phyloP scores from a whole-genome alignment of 164 flowering plant genomes.

The Buxus sempervirens region DNA sequence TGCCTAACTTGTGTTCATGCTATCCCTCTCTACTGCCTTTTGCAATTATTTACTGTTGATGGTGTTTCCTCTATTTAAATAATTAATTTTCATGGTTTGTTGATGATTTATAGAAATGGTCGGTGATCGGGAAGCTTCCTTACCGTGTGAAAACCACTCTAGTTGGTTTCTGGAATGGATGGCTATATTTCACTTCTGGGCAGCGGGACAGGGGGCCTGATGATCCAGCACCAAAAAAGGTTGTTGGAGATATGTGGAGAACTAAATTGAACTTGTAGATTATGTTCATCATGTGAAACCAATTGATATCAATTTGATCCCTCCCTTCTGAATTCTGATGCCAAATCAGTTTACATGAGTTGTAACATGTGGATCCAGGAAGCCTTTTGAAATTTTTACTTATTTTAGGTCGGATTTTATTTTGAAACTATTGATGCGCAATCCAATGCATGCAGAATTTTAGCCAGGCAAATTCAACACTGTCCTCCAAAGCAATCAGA shows the following conservation, averaged over 20 bases:
- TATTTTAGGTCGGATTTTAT: too few species aligned
- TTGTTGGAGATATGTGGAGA: slow-evolving; percentile 74
- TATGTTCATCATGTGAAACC: too few species aligned
- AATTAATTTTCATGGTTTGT: not conserved
- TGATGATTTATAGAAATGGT: slow-evolving; percentile 64
- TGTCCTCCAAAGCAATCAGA: too few species aligned
- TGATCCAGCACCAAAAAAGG: slow-evolving; percentile 76
- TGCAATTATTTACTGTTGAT: not conserved
- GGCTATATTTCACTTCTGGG: slow-evolving; percentile 91
- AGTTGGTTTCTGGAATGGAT: slow-evolving; percentile 85
- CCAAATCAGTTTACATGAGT: too few species aligned
- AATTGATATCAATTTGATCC: too few species aligned
- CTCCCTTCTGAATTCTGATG: too few species aligned
- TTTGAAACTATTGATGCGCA: too few species aligned
- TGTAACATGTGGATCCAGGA: too few species aligned
- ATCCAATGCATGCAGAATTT: too few species aligned
- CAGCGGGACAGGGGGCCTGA: slow-evolving; percentile 91
- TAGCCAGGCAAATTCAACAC: too few species aligned
- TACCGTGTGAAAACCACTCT: slow-evolving; percentile 83
- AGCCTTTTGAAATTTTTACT: too few species aligned
- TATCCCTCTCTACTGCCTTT: not conserved
- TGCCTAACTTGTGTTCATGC: too few species aligned
- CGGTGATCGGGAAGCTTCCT: slow-evolving; percentile 85
- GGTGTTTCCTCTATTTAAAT: not conserved
- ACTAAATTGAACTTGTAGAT: slow-evolving; percentile 54